Conservation (phyloP, 176 grass and related monocot genomes). For the Chrysopogon serrulatus region DNA sequence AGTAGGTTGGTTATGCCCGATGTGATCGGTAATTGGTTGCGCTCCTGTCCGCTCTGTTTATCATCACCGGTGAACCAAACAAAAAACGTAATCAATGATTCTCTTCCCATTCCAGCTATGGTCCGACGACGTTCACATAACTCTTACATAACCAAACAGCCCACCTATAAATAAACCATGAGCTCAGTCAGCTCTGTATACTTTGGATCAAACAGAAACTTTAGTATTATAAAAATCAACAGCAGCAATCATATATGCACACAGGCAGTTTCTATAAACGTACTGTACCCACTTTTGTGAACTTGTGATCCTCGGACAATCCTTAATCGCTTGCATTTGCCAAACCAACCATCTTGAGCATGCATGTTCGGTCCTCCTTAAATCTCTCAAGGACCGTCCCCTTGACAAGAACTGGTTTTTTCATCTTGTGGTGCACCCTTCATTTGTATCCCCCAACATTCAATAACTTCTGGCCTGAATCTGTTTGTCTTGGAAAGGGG, state of each 20-base stretch:
- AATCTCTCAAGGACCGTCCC: slow-evolving; percentile 91
- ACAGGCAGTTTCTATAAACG: no score
- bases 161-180: no score
- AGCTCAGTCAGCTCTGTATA: not conserved
- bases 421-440: slow-evolving; percentile 37
- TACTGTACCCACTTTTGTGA: no score
- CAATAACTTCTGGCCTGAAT: slow-evolving; percentile 71
- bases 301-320: not conserved
- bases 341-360: slow-evolving; percentile 89
- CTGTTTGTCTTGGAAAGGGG: slow-evolving; percentile 53
- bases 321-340: slow-evolving; percentile 73
- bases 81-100: no score
- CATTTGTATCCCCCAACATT: slow-evolving; percentile 76
- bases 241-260: no score
- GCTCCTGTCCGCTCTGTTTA: no score
- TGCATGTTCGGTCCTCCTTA: slow-evolving; percentile 93
- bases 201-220: not conserved
- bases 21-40: no score
- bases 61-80: no score
- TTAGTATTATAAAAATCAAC: not conserved
- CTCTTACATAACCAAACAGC: no score
- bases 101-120: no score
- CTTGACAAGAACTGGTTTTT: slow-evolving; percentile 33
- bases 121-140: no score
- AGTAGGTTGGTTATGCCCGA: no score